Evolutionary conservation across 371 early-diverging fungal species (phyloP).

Genomic region (Rhizopus arrhizus): DNA sequence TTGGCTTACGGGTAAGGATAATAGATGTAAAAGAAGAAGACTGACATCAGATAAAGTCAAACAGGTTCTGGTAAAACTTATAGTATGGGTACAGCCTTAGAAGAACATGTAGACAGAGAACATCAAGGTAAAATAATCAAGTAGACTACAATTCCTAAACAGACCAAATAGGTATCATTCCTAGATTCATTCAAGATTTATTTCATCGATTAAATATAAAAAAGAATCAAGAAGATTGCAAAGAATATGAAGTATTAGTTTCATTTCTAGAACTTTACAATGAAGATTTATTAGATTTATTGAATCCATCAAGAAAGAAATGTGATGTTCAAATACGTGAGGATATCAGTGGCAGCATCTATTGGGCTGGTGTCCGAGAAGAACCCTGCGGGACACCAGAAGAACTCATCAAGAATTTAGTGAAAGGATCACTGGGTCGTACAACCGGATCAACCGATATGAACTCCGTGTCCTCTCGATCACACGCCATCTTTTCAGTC

Average conservation of each 20-base stretch:
- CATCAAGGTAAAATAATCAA: constrained; percentile 21
- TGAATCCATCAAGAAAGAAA: constrained; percentile 54
- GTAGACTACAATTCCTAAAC: background rate
- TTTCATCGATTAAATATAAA: constrained; percentile 46
- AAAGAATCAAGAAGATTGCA: constrained; percentile 31
- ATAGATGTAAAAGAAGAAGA: too few species aligned
- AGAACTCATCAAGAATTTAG: constrained; percentile 74
- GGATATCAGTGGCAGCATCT: constrained; percentile 87
- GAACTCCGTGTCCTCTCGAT: constrained; percentile 96
- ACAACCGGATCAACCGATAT: constrained; percentile 96
- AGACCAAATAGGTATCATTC: constrained; percentile 73
- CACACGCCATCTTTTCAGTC: constrained; percentile 97
- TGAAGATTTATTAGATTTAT: constrained; percentile 89
- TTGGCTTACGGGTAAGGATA: constrained; percentile 92
- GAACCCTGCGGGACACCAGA: constrained; percentile 73
- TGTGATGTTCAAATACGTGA: constrained; percentile 76
- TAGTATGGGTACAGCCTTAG: constrained; percentile 66
- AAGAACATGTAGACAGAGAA: constrained; percentile 39
- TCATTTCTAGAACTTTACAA: constrained; percentile 97
- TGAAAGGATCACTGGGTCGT: constrained; percentile 82
- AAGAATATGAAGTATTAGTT: constrained; percentile 63
- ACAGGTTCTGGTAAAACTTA: constrained; percentile 54
- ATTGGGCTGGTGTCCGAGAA: constrained; percentile 90
- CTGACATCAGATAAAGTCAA: constrained; percentile 20
- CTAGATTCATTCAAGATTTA: constrained; percentile 77